These are phyloP conservation scores for Penicillium sp. DNA, from an alignment of 2,329 filamentous ascomycete species.

Conservation along the genomic window DNA sequence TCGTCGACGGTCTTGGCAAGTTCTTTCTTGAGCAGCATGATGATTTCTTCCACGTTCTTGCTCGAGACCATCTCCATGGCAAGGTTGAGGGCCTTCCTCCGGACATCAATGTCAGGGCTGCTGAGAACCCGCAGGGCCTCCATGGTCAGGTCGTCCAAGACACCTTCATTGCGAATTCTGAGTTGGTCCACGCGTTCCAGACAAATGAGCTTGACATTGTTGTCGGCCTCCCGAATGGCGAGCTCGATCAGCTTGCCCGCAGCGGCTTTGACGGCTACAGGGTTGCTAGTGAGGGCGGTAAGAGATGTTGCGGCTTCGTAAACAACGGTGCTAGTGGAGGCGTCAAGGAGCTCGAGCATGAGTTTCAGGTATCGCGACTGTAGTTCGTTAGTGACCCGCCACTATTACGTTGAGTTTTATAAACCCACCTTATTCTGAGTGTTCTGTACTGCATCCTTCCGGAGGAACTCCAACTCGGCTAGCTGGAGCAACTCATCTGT, in stretches of 20 bases:
- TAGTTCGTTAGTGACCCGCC: conserved; percentile 27
- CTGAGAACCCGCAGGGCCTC: conserved; percentile 93
- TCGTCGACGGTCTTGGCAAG: conserved; percentile 96
- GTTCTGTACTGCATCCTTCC: conserved; percentile 95
- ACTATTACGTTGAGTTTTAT: neutral
- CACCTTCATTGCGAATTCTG: conserved; percentile 81
- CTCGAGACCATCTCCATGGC: conserved; percentile 97
- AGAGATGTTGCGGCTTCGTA: conserved; percentile 96
- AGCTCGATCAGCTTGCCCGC: conserved; percentile 95
- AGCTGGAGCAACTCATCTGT: conserved; percentile 91
- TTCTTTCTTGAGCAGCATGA: conserved; percentile 94
- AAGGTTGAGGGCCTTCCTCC: conserved; percentile 83
- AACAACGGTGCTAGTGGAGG: conserved; percentile 87
- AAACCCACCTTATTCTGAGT: conserved; percentile 78
- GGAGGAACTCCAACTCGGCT: conserved; percentile 93
- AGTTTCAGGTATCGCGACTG: conserved; percentile 85
- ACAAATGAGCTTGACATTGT: conserved; percentile 98
- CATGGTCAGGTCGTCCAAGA: conserved; percentile 93
- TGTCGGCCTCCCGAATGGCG: conserved; percentile 95
- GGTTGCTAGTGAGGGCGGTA: conserved; percentile 90
- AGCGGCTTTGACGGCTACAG: conserved; percentile 94
- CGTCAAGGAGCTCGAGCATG: conserved; percentile 95
- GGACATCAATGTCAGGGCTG: conserved; percentile 92
- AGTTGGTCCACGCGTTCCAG: conserved; percentile 88
- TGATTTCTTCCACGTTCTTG: conserved; percentile 97